Evolutionary conservation across 352 stramenopile genomes (phyloP).

Genomic region (Pilasporangium apinafurcum): DNA sequence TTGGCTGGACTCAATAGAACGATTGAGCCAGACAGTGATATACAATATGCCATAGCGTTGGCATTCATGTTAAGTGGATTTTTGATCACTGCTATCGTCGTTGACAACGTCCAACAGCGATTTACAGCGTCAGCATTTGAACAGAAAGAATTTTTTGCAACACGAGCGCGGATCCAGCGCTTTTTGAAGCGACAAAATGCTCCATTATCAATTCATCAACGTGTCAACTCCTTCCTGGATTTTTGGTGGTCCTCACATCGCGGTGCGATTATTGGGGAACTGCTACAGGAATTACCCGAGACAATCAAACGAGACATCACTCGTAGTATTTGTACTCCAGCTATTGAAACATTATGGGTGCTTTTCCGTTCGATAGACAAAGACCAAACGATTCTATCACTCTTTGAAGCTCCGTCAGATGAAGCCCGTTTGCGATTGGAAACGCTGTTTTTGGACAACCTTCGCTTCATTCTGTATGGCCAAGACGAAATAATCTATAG

Average conservation of each 20-base stretch:
- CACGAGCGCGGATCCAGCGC: constrained; percentile 41
- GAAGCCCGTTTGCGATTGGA: constrained; percentile 25
- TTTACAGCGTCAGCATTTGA: constrained; percentile 63
- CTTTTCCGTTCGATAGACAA: constrained; percentile 15
- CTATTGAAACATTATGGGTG: constrained; percentile 31
- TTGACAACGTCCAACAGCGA: constrained; percentile 63
- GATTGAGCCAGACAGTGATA: constrained; percentile 41
- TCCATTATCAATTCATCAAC: constrained; percentile 37
- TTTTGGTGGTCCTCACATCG: constrained; percentile 67
- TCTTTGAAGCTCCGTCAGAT: not conserved
- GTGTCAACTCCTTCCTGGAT: constrained; percentile 61
- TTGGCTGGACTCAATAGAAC: constrained; percentile 31
- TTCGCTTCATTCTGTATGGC: constrained; percentile 53
- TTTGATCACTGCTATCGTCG: constrained; percentile 55
- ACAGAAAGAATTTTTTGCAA: constrained; percentile 64
- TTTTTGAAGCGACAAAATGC: constrained; percentile 60
- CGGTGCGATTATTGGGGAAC: constrained; percentile 50
- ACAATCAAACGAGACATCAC: constrained; percentile 55
- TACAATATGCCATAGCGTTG: constrained; percentile 38
- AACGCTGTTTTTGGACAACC: constrained; percentile 39
- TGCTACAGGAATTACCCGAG: constrained; percentile 42
- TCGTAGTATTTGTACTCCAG: constrained; percentile 44
- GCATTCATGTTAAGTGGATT: constrained; percentile 66
- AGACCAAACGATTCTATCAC: not conserved
- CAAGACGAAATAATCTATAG: constrained; percentile 60